phyloP scores from a whole-genome alignment of 169 alveolate species.

The Cryptosporidium ubiquitum region DNA sequence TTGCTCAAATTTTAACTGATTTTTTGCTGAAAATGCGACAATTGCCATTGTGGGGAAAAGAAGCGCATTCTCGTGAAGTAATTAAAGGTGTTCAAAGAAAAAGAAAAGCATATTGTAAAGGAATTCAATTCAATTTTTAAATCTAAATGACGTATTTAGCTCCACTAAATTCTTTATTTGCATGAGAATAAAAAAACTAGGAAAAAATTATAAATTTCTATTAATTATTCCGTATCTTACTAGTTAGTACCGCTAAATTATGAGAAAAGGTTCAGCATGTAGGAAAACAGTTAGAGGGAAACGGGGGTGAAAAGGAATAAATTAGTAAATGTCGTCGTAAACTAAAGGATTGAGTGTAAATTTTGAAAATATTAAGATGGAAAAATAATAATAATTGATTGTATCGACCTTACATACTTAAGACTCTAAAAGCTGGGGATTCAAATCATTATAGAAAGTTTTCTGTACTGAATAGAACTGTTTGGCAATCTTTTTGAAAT shows the following conservation, averaged over 20 bases:
- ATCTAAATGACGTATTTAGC: neutral
- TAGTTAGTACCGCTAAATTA: conserved; percentile 61
- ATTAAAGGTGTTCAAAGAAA: neutral
- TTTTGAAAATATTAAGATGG: conserved; percentile 18
- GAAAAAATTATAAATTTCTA: conserved; percentile 7
- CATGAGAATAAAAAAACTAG: neutral
- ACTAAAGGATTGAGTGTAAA: conserved; percentile 3
- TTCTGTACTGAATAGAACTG: neutral
- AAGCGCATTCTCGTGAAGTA: conserved; percentile 2
- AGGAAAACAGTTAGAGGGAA: conserved; percentile 59
- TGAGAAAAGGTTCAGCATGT: conserved; percentile 27
- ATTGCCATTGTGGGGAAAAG: neutral
- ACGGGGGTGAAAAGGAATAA: conserved; percentile 47
- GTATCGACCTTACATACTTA: neutral
- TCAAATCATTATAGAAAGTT: neutral
- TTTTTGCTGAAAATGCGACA: neutral
- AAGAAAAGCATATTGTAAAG: neutral
- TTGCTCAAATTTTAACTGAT: neutral
- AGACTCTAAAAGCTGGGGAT: neutral
- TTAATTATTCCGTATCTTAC: conserved; percentile 26
- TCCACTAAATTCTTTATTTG: neutral
- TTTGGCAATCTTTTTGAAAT: neutral
- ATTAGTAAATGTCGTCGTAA: conserved; percentile 62
- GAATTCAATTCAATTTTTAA: neutral
- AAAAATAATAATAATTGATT: neutral